Percentiles rank a stretch among this genome's conserved stretches.
Conservation (phyloP, 257 asterid genomes). For the Solanum pinnatisectum region DNA sequence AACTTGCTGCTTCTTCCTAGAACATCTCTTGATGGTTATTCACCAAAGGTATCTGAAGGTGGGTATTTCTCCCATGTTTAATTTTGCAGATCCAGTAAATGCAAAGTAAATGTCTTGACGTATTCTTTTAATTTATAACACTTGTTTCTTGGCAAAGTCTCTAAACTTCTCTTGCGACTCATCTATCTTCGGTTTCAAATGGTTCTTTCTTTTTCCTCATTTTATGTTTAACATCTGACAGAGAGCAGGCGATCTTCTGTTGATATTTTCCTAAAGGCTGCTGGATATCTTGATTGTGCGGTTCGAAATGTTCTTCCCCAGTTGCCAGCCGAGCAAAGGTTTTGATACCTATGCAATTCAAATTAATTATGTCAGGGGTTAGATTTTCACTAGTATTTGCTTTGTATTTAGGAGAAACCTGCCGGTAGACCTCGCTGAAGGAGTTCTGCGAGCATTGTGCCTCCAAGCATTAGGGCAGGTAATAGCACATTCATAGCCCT, state of each 20-base stretch:
- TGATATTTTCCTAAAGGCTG: constrained; percentile 87
- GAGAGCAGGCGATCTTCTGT: constrained; percentile 84
- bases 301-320: constrained; percentile 86
- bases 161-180: neutral
- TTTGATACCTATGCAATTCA: neutral
- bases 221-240: constrained; percentile 15
- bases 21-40: constrained; percentile 75
- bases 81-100: neutral
- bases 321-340: constrained; percentile 79
- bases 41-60: constrained; percentile 96
- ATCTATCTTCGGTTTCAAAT: constrained; percentile 1
- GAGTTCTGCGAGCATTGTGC: constrained; percentile 87
- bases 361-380: neutral
- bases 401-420: constrained; percentile 58
- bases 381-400: constrained; percentile 9
- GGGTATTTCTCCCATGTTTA: constrained; percentile 4
- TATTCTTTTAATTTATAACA: neutral
- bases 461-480: constrained; percentile 98
- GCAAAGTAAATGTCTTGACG: neutral
- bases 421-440: constrained; percentile 97
- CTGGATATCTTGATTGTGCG: constrained; percentile 97
- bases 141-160: neutral
- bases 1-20: constrained; percentile 88
- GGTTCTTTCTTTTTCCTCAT: neutral
- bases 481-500: constrained; percentile 12